Percentiles rank a stretch among this genome's conserved stretches.
Conservation (phyloP, 139 green algal species). For the Nannochloris sp. region DNA sequence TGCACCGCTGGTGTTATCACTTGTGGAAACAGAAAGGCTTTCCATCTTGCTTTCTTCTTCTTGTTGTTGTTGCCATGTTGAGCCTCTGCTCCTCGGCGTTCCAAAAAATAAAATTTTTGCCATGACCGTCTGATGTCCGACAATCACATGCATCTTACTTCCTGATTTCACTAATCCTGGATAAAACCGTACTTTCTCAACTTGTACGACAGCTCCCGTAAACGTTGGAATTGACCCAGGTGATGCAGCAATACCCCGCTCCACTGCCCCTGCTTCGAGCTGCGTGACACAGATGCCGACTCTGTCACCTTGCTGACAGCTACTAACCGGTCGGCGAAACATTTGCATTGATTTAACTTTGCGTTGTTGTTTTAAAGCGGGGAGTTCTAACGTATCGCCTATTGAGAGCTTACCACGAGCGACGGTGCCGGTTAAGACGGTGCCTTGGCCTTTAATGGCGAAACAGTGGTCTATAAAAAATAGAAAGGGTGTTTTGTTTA, state of each 20-base stretch:
- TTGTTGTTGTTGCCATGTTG: neutral
- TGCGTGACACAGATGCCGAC: conserved; percentile 84
- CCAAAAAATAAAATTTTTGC: conserved; percentile 73
- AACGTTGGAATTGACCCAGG: conserved; percentile 71
- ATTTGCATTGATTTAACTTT: conserved; percentile 91
- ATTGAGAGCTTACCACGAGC: conserved; percentile 53
- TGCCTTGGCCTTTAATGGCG: conserved; percentile 84
- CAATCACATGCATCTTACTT: conserved; percentile 70
- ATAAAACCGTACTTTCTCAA: conserved; percentile 81
- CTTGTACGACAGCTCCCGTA: conserved; percentile 51
- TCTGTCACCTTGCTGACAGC: conserved; percentile 59
- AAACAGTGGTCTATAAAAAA: conserved; percentile 96
- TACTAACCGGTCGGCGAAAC: conserved; percentile 65
- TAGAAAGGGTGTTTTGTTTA: conserved; percentile 51
- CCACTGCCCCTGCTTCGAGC: conserved; percentile 71
- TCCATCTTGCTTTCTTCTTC: neutral
- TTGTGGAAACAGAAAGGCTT: neutral
- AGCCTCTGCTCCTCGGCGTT: conserved; percentile 15
- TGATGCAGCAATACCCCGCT: conserved; percentile 68
- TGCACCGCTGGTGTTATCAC: too few relatives aligned
- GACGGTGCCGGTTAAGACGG: conserved; percentile 82
- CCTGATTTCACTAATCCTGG: conserved; percentile 14
- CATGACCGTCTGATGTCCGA: conserved; percentile 81
- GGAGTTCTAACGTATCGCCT: conserved; percentile 75
- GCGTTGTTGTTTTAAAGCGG: conserved; percentile 50